Evolutionary conservation across 1,284 basidiomycete genomes (phyloP), one percentile per base, ranked within the genome.

Genomic region (Naganishia liquefaciens): DNA sequence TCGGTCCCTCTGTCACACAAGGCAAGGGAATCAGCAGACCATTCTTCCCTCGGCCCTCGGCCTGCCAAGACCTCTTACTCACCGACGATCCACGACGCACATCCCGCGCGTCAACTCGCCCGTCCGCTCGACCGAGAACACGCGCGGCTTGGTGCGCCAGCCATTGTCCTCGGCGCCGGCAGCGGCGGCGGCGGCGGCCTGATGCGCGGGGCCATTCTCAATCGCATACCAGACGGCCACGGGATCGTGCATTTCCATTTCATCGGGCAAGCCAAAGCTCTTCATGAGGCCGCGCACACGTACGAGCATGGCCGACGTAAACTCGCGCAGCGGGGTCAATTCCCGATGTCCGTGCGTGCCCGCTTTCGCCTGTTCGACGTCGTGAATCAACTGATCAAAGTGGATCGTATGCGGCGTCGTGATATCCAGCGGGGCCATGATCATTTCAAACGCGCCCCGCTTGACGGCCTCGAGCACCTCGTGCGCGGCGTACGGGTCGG

Each of bases 401-500:
- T 87, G 84, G 11, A 96, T 81, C 67, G 87, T 85, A 75, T 94
- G 92, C 10, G 81, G 80, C 3, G 87, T 87, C 3, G 91, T 93
- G 68, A 92, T 84, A 75, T 95, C 90, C 61, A 94, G 80, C 1
- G 93, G 87, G 53, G 88, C 80, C 64, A 94, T 80, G 63, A 89
- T 72, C 71, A 93, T 85, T 3, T 86, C 62, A 68, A 78, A 74
- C 21, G 54, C 50, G 23, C 74, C 74, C 1, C 51, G 43, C 57
- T 74, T 71, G 37, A 69, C 71, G 6, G 70, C 75, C 9, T 70
- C 66, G 40, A 79, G 44, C 6, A 77, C 67, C 43, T 88, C 83
- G 60, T 85, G 84, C 10, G 89, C 90, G 0, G 93, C 91, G 72
- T 84, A 91, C 53, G 94, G 92, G 73, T 97, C 94, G 3, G 93